Base-by-base conservation (phyloP, 1,284 basidiomycete species). In the Phellopilus nigrolimitatus region DNA sequence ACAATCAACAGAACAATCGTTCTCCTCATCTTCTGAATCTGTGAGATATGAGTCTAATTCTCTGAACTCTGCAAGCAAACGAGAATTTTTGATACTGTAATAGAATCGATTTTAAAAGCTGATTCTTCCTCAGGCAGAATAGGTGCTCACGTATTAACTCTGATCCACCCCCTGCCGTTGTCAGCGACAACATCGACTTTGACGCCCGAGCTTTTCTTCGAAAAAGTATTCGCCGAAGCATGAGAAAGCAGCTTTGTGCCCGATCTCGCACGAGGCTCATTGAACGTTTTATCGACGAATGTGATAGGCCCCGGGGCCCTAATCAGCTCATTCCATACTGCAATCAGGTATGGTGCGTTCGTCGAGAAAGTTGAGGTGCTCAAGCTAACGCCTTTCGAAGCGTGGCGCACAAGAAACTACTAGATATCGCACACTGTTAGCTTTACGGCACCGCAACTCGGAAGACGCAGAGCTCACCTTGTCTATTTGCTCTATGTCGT, bases 91-190 rank as follows among this genome's bases (percentile, higher is more conserved):
- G 22, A 83, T 80, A 6, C 88, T 92, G 46, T 53, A 13, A n/a
- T n/a, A 41, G 38, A 22, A 37, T 30, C 41, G 25, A 8, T 34
- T 13, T 40, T 24, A 3, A 42, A 19, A 47, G 36, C 15, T n/a
- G n/a, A n/a, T n/a, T n/a, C n/a, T n/a, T n/a, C n/a, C n/a, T n/a
- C n/a, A n/a, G n/a, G n/a, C n/a, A n/a, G n/a, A n/a, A n/a, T n/a
- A n/a, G n/a, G n/a, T n/a, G n/a, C 85, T 64, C 60, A 91, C 90
- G 90, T 92, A 68, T 91, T 92, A 21, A 93, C 77, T 59, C 89
- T 74, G 30, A 89, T 82, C 90, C 89, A 93, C 7, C 73, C 69
- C 25, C 73, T 70, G 0, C 88, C 89, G 47, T 80, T 77, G 36
- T 88, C 77, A 2, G 85, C 82, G 21, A 92, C 80, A 4, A 92